Conservation (phyloP, 768 basidiomycete genomes). For the Hypsizygus marmoreus region DNA sequence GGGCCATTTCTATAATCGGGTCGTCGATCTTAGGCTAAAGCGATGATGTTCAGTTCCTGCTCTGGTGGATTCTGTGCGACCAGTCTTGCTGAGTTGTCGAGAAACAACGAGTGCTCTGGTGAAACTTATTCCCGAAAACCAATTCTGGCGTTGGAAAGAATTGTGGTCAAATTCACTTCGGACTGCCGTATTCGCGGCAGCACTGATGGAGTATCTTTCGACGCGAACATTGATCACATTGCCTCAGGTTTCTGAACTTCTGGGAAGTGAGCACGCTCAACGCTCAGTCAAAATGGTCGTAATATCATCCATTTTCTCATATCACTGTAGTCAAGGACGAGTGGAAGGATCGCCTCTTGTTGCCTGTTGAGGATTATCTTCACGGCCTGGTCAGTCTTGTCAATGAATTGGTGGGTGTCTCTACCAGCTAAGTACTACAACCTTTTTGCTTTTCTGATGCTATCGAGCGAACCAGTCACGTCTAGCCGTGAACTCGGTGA, state of each 20-base stretch:
- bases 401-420: conserved; percentile 69
- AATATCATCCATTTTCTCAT: conserved; percentile 36
- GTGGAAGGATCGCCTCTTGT: conserved; percentile 64
- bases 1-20: conserved; percentile 22
- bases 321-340: conserved; percentile 62
- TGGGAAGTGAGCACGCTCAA: conserved; percentile 61
- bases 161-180: conserved; percentile 77
- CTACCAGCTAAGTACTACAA: background rate
- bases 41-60: conserved; percentile 49
- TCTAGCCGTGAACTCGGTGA: conserved; percentile 80
- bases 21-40: conserved; percentile 4
- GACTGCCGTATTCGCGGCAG: conserved; percentile 64
- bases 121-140: conserved; percentile 61
- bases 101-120: conserved; percentile 55
- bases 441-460: background rate
- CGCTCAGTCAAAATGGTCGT: background rate
- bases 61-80: conserved; percentile 58
- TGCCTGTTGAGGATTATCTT: conserved; percentile 79
- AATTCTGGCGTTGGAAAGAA: conserved; percentile 85
- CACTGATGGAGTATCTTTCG: conserved; percentile 66
- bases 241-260: conserved; percentile 46
- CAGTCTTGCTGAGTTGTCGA: conserved; percentile 56
- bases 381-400: conserved; percentile 78
- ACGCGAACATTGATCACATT: conserved; percentile 61
- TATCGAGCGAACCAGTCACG: conserved; percentile 78